These are phyloP conservation scores for Ogataea wickerhamii DNA, from an alignment of 805 yeast genomes.

Conservation along the genomic window DNA sequence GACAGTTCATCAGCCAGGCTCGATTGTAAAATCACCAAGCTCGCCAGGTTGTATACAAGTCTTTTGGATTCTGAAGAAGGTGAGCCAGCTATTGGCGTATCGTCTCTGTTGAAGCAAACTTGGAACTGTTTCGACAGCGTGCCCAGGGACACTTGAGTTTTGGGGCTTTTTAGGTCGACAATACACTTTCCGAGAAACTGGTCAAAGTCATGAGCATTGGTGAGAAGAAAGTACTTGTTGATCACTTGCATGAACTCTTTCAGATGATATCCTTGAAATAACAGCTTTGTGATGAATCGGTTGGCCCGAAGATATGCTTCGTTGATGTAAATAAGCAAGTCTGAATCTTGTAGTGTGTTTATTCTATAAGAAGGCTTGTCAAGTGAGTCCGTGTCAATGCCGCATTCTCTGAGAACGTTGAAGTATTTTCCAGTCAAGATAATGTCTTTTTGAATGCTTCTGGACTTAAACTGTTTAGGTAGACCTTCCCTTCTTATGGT, in stretches of 20 bases:
- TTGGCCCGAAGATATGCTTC: conserved; percentile 69
- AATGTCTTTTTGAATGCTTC: conserved; percentile 57
- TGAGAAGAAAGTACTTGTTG: conserved; percentile 56
- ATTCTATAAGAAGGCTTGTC: conserved; percentile 6
- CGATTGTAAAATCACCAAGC: conserved; percentile 16
- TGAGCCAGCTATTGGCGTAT: conserved; percentile 2
- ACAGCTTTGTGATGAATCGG: conserved; percentile 48
- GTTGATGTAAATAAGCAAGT: conserved; percentile 50
- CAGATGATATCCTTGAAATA: conserved; percentile 60
- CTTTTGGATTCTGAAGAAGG: conserved; percentile 22
- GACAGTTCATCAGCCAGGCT: conserved; percentile 33
- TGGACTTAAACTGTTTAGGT: conserved; percentile 56
- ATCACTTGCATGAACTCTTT: conserved; percentile 43
- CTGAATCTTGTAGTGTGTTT: conserved; percentile 30
- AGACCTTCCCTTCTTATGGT: conserved; percentile 72
- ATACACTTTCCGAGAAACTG: conserved; percentile 49
- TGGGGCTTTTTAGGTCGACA: conserved; percentile 47
- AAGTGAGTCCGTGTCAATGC: conserved; percentile 32
- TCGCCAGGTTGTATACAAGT: conserved; percentile 21
- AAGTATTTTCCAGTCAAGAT: conserved; percentile 81
- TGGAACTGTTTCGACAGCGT: conserved; percentile 32
- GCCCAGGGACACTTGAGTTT: conserved; percentile 25
- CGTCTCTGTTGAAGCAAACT: conserved; percentile 16
- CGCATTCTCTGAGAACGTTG: conserved; percentile 66
- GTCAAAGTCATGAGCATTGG: conserved; percentile 48